phyloP scores from a whole-genome alignment of 202 grass and related monocot genomes.

The Setaria italica region DNA sequence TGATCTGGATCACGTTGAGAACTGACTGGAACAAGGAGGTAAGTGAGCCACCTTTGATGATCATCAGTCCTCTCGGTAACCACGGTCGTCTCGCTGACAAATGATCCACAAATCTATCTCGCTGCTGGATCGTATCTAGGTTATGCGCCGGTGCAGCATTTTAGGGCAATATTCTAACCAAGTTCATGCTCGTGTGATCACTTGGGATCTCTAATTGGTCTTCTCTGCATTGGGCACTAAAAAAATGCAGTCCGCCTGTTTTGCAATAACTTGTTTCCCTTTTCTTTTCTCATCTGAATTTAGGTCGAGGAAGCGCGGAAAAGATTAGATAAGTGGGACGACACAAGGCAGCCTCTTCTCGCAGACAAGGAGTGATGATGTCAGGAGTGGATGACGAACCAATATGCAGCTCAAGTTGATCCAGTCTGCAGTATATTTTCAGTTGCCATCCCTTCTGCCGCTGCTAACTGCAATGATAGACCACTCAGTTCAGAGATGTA shows the following conservation, averaged over 20 bases:
- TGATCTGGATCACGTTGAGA: slow-evolving; percentile 80
- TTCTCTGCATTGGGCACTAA: not conserved
- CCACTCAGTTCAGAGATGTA: not conserved
- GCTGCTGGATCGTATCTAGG: slow-evolving; percentile 17
- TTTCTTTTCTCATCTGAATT: not conserved
- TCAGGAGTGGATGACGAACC: not conserved
- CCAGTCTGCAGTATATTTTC: not conserved
- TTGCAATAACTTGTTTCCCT: not conserved
- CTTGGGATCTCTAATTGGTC: not conserved
- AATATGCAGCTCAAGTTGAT: slow-evolving; percentile 15
- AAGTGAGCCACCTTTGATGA: slow-evolving; percentile 38
- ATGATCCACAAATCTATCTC: slow-evolving; percentile 38
- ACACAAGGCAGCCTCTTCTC: slow-evolving; percentile 64
- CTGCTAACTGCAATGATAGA: slow-evolving; percentile 23
- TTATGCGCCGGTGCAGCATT: not conserved
- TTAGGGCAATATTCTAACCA: slow-evolving; percentile 2
- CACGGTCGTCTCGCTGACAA: not conserved
- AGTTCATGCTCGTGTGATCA: not conserved
- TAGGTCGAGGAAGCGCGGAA: slow-evolving; percentile 73
- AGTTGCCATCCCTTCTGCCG: not conserved
- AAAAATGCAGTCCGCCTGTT: not conserved
- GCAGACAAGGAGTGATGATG: slow-evolving; percentile 46
- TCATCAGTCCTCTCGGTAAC: not conserved
- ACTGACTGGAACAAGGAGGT: slow-evolving; percentile 97
- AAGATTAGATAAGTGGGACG: slow-evolving; percentile 87